A percentile compares a stretch with the other conserved stretches of the same genome.
Evolutionary conservation across 768 basidiomycete genomes (phyloP).

Genomic region (Dentipellis fragilis): DNA sequence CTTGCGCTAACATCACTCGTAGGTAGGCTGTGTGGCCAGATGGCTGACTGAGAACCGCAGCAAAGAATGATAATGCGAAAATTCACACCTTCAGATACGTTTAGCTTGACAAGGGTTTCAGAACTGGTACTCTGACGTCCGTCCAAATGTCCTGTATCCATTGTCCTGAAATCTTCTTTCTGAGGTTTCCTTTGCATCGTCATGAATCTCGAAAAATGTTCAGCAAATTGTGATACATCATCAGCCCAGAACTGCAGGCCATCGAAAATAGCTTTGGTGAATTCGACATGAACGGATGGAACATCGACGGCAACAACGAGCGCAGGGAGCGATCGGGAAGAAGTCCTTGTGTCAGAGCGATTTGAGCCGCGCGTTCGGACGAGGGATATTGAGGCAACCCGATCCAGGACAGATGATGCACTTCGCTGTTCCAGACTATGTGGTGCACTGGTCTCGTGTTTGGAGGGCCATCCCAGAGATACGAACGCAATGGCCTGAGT

Average conservation of each 20-base stretch:
- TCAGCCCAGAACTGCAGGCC: slow-evolving; percentile 83
- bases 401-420: neutral
- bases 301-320: slow-evolving; percentile 27
- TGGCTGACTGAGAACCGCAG: neutral
- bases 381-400: neutral
- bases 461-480: neutral
- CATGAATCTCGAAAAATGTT: slow-evolving; percentile 25
- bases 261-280: slow-evolving; percentile 63
- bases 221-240: slow-evolving; percentile 67
- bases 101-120: slow-evolving; percentile 41
- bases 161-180: too few relatives aligned
- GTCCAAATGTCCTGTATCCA: too few relatives aligned
- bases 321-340: slow-evolving; percentile 2
- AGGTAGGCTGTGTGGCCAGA: slow-evolving; percentile 23
- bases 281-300: slow-evolving; percentile 50
- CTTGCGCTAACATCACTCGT: slow-evolving; percentile 39
- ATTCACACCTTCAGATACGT: slow-evolving; percentile 26
- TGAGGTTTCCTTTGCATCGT: slow-evolving; percentile 11
- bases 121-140: slow-evolving; percentile 1
- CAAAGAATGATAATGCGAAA: neutral
- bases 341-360: neutral
- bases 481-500: neutral
- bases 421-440: too few relatives aligned
- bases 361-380: neutral
- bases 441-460: neutral